Evolutionary conservation across 768 basidiomycete species (phyloP), one percentile per base, ranked within the genome.

Genomic region (Cytidiella melzeri): DNA sequence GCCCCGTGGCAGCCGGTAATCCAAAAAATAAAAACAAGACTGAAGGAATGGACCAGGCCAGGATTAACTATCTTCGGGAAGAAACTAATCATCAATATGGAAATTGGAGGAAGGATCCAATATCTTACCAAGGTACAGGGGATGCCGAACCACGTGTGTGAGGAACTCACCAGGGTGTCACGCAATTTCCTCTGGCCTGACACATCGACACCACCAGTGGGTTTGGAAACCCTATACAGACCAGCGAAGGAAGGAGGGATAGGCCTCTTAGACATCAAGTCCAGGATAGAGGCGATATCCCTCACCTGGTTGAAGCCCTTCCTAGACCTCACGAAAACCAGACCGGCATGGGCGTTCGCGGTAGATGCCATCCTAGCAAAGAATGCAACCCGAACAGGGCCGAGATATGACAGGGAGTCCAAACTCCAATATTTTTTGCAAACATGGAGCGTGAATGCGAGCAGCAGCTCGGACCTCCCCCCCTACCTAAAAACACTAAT

Each of bases 61-160:
- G 11, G 50, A 7, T 65, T 65, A 0, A 62, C 64, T 0, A 26
- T 67, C 0, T 51, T 58, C 0, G 57, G 55, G 0, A 51, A 52
- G 7, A 3, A 37, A 1, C 39, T 60, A 0, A 62, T 65, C 0
- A n/a, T 61, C 0, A 62, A 67, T 34, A 58, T 63, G 41, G 41
- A 43, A 0, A 41, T 63, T 0, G 63, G 64, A 0, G 62, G 58
- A 0, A 57, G 59, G 50, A 61, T 65, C 0, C 68, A 70, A 50
- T 70, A 64, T 55, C 58, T 67, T 0, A 62, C 61, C 0, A 54
- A 52, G n/a, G 66, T 65, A 0, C 67, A 67, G 39, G 62, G 61
- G 0, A 69, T 69, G 66, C 67, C 65, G 3, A 19, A 38, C 1
- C 24, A 48, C 0, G 41, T 62, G 0, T 55, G 57, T 1, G 18